phyloP scores from a whole-genome alignment of 2,329 filamentous ascomycete species.

The Pseudocercospora ulei region DNA sequence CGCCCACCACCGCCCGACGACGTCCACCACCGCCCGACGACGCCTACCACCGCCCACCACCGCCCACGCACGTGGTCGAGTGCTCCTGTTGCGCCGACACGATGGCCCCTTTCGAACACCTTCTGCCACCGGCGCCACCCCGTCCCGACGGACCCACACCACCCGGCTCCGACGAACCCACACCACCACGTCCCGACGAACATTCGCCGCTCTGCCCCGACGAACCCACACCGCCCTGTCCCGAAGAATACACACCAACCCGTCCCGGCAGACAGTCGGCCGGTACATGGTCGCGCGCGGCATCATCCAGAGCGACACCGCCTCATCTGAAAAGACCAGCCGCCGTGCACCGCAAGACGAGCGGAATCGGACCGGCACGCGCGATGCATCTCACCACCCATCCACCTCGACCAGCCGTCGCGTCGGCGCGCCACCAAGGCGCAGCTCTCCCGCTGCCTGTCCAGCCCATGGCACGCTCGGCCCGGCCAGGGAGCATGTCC shows the following conservation, averaged over 20 bases:
- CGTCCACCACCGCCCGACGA: no score
- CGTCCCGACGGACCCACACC: neutral
- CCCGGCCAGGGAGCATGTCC: neutral
- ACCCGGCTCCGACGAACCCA: conserved; percentile 1
- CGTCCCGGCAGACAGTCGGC: no score
- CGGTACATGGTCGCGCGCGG: neutral
- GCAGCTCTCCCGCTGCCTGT: neutral
- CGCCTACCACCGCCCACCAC: no score
- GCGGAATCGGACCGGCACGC: neutral
- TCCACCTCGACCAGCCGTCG: neutral
- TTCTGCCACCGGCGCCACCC: conserved; percentile 6
- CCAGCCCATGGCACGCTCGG: neutral
- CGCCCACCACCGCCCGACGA: no score
- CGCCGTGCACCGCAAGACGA: neutral
- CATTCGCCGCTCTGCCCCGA: no score
- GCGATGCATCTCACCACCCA: neutral
- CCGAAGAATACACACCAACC: no score
- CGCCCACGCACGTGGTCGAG: no score
- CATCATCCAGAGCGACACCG: neutral
- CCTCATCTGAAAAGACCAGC: neutral
- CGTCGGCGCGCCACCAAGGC: neutral
- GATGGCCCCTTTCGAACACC: conserved; percentile 10
- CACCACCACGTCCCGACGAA: neutral
- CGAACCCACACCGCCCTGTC: no score
- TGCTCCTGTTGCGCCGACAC: no score